Evolutionary conservation across 257 asterid genomes (phyloP), one percentile per base, ranked within the genome.

Genomic region (Eustoma russellianum): DNA sequence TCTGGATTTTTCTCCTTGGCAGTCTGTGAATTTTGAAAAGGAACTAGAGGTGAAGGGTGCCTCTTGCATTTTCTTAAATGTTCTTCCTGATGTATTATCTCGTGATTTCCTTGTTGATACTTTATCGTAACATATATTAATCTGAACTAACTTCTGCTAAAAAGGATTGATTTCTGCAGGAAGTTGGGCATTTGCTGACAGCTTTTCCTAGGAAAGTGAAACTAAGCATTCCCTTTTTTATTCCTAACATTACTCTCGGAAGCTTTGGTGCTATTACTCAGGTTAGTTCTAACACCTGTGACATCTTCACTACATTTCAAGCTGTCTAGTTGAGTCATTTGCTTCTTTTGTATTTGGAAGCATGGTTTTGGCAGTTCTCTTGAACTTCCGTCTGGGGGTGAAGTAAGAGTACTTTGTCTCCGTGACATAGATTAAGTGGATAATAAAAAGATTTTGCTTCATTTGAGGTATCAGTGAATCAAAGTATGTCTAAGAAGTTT

Each of bases 191-290:
- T 76, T 59, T 80, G 74, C 75, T 91, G 66, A 84, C 87, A 61
- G 95, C 98, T 19, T 80, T 91, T 69, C 96, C 96, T 4, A 77
- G 90, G 71, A 81, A 79, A 54, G 96, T 87, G 77, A 81, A 77
- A 68, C 73, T 91, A 50, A 81, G 98, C 77, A 87, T 87, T 74
- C 96, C 98, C 48, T 91, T 55, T 68, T 81, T 91, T 55, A 91
- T 91, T 54, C 98, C 98, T 38, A 91, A 91, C 65, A 87, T 87
- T 64, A 87, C 98, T 24, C 82, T 91, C 43, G 98, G 98, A 67
- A 91, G 90, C 72, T 91, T 91, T 82, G 98, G 98, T 51, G 96
- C 98, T 55, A 84, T 91, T 68, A 87, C 95, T 65, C 98, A 84
- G 96, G 93, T 78, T 59, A 60, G n/a, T 19, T 28, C 38, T 5